Evolutionary conservation across 108 stramenopile genomes (phyloP).

Genomic region (Asterionellopsis glacialis): DNA sequence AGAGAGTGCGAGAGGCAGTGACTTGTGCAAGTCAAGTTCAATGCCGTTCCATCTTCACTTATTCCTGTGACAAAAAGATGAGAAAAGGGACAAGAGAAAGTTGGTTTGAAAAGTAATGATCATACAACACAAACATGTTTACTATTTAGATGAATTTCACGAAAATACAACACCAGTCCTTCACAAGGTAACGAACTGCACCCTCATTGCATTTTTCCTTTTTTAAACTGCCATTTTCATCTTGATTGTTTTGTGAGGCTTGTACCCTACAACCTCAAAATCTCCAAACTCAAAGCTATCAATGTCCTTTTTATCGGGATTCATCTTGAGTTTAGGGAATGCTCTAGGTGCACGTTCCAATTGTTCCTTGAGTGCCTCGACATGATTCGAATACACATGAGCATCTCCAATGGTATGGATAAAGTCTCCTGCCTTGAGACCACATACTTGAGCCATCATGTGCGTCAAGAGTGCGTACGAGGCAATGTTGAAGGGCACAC

Average conservation of each 20-base stretch:
- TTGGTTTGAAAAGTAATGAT: no score
- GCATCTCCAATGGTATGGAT: conserved; percentile 98
- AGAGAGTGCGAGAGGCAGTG: no score
- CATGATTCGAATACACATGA: conserved; percentile 99
- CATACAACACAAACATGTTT: no score
- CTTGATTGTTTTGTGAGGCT: conserved; percentile 89
- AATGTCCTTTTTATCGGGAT: conserved; percentile 73
- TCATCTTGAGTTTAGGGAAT: conserved; percentile 93
- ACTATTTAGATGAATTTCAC: no score
- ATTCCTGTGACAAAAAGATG: no score
- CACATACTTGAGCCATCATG: conserved; percentile 91
- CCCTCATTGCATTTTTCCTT: no score
- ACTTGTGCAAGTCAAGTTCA: no score
- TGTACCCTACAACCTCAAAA: conserved; percentile 92
- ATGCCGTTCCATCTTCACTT: no score
- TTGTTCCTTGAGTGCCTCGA: conserved; percentile 96
- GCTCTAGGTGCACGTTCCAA: conserved; percentile 84
- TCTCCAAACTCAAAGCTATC: conserved; percentile 90
- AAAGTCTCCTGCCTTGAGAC: conserved; percentile 96
- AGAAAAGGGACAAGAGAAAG: no score
- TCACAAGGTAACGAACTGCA: no score
- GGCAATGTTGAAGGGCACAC: conserved; percentile 99
- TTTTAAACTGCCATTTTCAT: conserved; percentile 99
- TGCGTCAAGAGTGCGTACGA: conserved; percentile 93
- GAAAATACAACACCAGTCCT: no score